These are phyloP conservation scores for Talaromyces verruculosus DNA, from an alignment of 2,329 filamentous ascomycete genomes.

Conservation along the genomic window DNA sequence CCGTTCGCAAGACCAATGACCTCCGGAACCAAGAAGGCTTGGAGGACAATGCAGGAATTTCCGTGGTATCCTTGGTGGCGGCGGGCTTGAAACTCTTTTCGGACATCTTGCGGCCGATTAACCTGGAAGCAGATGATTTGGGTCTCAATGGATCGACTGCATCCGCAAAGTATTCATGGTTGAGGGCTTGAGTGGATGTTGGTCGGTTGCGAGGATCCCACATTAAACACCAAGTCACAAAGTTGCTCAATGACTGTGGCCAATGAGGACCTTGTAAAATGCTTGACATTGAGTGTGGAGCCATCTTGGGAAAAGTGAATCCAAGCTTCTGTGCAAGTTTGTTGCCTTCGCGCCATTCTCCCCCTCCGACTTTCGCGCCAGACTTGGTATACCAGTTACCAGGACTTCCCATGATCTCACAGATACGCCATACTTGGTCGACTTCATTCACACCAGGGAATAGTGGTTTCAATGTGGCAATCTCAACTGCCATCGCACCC, in stretches of 20 bases:
- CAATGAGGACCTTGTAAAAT: conserved; percentile 88
- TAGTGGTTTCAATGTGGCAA: conserved; percentile 91
- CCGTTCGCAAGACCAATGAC: conserved; percentile 80
- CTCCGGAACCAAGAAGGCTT: conserved; percentile 98
- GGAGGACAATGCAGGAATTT: conserved; percentile 61
- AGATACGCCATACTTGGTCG: conserved; percentile 97
- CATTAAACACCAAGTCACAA: conserved; percentile 98
- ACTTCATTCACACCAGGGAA: conserved; percentile 98
- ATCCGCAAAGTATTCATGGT: conserved; percentile 91
- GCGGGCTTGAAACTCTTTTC: conserved; percentile 66
- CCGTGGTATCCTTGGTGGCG: conserved; percentile 60
- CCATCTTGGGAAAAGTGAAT: conserved; percentile 99
- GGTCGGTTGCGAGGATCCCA: conserved; percentile 94
- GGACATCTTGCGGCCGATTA: conserved; percentile 86
- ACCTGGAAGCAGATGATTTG: conserved; percentile 82
- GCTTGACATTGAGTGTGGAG: conserved; percentile 92
- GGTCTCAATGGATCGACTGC: conserved; percentile 87
- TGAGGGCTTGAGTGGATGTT: conserved; percentile 88
- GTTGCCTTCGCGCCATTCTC: conserved; percentile 95
- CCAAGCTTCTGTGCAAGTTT: conserved; percentile 91
- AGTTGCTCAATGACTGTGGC: conserved; percentile 82
- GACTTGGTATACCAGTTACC: conserved; percentile 97
- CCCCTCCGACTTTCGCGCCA: conserved; percentile 81
- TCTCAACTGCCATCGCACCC: conserved; percentile 97
- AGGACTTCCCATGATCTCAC: conserved; percentile 98